These are phyloP conservation scores for Eragrostis curvula DNA, from an alignment of 176 grass and related monocot species.

Conservation along the genomic window DNA sequence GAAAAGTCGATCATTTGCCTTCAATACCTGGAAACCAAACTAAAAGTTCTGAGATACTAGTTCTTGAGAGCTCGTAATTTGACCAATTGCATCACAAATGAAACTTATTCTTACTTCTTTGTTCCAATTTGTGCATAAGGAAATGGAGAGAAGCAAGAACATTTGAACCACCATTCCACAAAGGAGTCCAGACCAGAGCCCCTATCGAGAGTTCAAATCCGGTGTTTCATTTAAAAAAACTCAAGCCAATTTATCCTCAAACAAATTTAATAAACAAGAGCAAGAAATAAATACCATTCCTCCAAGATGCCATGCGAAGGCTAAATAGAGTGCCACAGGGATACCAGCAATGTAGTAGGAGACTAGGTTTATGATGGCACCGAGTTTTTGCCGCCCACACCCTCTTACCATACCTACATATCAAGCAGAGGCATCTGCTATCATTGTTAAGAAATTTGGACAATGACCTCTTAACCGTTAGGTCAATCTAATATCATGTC, in stretches of 20 bases:
- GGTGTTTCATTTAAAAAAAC: too few species aligned
- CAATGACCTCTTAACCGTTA: too few species aligned
- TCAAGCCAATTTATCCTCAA: not conserved
- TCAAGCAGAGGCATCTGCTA: not conserved
- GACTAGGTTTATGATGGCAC: not conserved
- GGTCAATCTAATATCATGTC: too few species aligned
- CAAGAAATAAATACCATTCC: not conserved
- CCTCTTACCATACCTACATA: not conserved
- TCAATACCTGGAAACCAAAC: not conserved
- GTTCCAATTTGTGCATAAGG: not conserved
- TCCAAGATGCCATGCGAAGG: not conserved
- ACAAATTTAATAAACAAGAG: not conserved
- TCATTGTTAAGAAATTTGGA: too few species aligned
- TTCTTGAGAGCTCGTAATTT: not conserved
- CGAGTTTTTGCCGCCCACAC: not conserved
- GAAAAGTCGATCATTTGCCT: conserved; percentile 49
- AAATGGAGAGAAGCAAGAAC: not conserved
- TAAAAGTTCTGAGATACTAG: not conserved
- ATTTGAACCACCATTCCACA: not conserved
- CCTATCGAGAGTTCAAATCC: not conserved
- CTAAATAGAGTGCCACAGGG: not conserved
- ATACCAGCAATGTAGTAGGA: not conserved
- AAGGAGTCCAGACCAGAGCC: not conserved
- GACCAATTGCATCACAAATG: not conserved
- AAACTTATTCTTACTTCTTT: not conserved